Evolutionary conservation across 768 basidiomycete species (phyloP).

Genomic region (Cystofilobasidium bisporidii): DNA sequence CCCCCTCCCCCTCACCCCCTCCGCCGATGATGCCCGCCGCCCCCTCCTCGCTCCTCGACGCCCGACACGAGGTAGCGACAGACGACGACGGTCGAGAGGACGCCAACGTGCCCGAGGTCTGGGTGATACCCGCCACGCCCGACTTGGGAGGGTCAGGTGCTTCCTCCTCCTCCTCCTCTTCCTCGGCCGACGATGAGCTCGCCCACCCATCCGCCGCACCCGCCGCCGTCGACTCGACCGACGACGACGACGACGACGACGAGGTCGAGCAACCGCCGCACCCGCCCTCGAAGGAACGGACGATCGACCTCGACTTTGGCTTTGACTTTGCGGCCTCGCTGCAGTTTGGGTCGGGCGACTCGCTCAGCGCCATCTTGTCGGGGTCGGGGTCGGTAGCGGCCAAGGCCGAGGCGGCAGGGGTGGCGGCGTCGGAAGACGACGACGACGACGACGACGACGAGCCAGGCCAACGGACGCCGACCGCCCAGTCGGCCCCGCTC

Average conservation of each 20-base stretch:
- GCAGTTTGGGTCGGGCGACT: not conserved
- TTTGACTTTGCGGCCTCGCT: conserved; percentile 1
- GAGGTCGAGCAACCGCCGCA: too few species aligned
- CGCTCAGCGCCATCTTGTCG: not conserved
- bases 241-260: too few species aligned
- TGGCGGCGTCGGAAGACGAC: not conserved
- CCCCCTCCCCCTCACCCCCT: not conserved
- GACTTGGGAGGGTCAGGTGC: not conserved
- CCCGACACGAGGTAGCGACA: too few species aligned
- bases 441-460: not conserved
- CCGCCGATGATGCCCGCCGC: not conserved
- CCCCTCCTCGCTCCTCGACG: too few species aligned
- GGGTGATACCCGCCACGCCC: conserved; percentile 1
- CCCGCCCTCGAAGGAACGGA: too few species aligned
- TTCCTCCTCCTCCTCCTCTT: not conserved
- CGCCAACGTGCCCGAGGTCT: not conserved
- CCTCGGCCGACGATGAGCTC: not conserved
- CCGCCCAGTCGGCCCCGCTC: too few species aligned
- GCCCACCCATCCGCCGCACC: too few species aligned
- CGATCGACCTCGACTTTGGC: conserved; percentile 1
- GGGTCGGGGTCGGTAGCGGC: not conserved
- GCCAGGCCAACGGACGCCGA: too few species aligned
- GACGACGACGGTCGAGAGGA: too few species aligned
- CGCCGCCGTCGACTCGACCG: too few species aligned
- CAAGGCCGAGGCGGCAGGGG: not conserved